Conservation (phyloP, 495 filamentous ascomycete genomes). For the Elasticomyces elasticus region DNA sequence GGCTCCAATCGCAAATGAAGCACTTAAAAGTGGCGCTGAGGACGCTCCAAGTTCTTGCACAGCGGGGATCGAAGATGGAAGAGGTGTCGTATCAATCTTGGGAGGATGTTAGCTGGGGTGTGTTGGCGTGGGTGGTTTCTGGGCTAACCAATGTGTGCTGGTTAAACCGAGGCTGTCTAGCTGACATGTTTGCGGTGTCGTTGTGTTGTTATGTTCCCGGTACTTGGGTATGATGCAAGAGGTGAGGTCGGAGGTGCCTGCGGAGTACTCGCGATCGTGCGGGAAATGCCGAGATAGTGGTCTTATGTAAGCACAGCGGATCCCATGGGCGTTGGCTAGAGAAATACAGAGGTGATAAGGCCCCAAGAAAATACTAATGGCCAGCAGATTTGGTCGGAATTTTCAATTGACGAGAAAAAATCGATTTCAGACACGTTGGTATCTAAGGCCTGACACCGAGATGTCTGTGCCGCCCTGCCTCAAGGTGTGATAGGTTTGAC, state of each 20-base stretch:
- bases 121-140: slow-evolving; percentile 23
- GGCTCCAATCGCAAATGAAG: slow-evolving; percentile 94
- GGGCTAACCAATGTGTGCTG: slow-evolving; percentile 10
- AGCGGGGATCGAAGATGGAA: slow-evolving; percentile 79
- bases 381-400: too few relatives aligned
- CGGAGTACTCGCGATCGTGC: too few relatives aligned
- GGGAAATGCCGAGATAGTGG: too few relatives aligned
- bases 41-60: slow-evolving; percentile 86
- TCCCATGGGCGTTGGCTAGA: too few relatives aligned
- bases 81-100: slow-evolving; percentile 91
- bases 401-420: too few relatives aligned
- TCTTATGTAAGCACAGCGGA: too few relatives aligned
- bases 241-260: not conserved
- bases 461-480: too few relatives aligned
- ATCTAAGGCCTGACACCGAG: too few relatives aligned
- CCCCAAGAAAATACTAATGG: too few relatives aligned
- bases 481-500: too few relatives aligned
- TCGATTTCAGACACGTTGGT: too few relatives aligned
- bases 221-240: not conserved
- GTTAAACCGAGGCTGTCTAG: slow-evolving; percentile 33
- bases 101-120: slow-evolving; percentile 70
- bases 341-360: too few relatives aligned
- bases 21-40: slow-evolving; percentile 81
- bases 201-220: not conserved
- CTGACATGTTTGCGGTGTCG: slow-evolving; percentile 28